phyloP scores from a whole-genome alignment of 1,284 basidiomycete species.

The Ceratobasidium sp. region DNA sequence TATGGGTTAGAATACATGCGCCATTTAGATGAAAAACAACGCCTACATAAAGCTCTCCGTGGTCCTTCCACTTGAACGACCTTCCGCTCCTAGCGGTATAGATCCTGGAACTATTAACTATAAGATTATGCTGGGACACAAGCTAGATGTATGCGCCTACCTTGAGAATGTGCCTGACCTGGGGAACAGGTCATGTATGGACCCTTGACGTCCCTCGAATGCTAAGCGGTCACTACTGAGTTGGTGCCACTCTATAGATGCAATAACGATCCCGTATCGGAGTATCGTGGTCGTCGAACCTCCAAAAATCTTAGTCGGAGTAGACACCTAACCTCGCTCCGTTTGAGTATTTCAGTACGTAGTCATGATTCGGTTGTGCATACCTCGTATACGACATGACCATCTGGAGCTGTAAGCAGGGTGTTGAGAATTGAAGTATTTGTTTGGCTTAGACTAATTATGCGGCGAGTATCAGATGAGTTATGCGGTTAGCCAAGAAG shows the following conservation, averaged over 20 bases:
- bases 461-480: background rate
- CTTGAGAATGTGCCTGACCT: background rate
- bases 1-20: background rate
- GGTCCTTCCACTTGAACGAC: slow-evolving; percentile 33
- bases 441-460: background rate
- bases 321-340: background rate
- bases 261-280: background rate
- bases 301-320: background rate
- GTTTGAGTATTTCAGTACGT: background rate
- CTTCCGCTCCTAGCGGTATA: slow-evolving; percentile 1
- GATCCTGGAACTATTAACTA: slow-evolving; percentile 1
- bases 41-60: slow-evolving; percentile 19
- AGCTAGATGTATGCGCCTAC: background rate
- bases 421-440: slow-evolving; percentile 14
- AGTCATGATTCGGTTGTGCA: too few species aligned
- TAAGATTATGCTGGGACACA: background rate
- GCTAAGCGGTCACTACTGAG: background rate
- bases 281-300: background rate
- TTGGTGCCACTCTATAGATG: slow-evolving; percentile 7
- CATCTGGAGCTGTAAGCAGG: background rate
- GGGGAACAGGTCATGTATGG: slow-evolving; percentile 9
- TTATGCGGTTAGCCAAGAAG: background rate
- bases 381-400: slow-evolving; percentile 15
- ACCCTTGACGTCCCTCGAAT: slow-evolving; percentile 12
- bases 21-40: background rate